Evolutionary conservation across 306 rosid species (phyloP).

Genomic region (Fragaria nilgerrensis): DNA sequence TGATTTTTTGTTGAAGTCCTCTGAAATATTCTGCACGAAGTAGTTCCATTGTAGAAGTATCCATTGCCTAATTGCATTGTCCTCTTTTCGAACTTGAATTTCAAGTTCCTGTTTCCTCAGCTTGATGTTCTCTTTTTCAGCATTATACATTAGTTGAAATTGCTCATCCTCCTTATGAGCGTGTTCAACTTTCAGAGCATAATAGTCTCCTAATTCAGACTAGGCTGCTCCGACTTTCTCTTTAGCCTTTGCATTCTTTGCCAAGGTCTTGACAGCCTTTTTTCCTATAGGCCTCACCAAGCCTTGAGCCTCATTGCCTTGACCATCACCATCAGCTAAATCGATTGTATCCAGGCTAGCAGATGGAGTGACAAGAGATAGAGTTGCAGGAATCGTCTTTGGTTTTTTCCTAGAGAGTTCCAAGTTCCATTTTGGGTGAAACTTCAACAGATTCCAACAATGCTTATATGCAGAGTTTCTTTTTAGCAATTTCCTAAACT

Average conservation of each 20-base stretch:
- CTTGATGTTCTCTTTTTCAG: neutral
- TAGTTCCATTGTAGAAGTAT: neutral
- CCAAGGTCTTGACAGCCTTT: neutral
- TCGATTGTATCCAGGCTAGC: too few species aligned
- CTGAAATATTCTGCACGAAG: neutral
- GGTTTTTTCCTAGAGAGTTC: neutral
- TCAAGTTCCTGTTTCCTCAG: neutral
- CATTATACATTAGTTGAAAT: neutral
- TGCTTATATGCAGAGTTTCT: neutral
- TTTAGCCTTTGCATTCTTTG: too few species aligned
- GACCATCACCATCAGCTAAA: too few species aligned
- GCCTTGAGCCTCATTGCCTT: too few species aligned
- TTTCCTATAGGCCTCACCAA: neutral
- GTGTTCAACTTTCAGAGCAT: neutral
- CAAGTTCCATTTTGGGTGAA: neutral
- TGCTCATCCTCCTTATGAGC: neutral
- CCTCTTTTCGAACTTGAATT: neutral
- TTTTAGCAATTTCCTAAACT: too few species aligned
- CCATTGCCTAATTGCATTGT: neutral
- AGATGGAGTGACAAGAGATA: too few species aligned
- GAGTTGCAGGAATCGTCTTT: neutral
- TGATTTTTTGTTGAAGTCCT: neutral
- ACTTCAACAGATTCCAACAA: neutral
- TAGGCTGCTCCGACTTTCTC: neutral
- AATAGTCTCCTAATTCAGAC: neutral